Base-by-base conservation (phyloP, 148 eudicot species). In the Pouteria glomerata region DNA sequence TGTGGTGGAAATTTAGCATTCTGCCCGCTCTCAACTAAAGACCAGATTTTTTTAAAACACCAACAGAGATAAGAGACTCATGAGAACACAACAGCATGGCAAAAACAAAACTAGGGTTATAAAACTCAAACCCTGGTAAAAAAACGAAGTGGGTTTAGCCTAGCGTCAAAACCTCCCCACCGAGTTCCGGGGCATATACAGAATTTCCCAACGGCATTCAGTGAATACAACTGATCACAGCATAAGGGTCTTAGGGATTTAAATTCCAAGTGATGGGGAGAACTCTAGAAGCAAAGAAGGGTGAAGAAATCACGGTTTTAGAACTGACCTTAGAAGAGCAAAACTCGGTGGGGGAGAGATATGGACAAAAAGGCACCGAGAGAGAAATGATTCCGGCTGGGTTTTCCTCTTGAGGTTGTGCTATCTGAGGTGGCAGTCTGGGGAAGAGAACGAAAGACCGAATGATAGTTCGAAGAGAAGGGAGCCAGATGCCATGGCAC, bases 271-370 rank as follows among this genome's bases (percentile, higher is more conserved):
- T 16, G 64, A 21, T 10, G 26, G 14, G 52, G 5, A 41, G 8
- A 71, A 60, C 15, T 15, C 47, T 10, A 42, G 11, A 30, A 59
- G 44, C 1, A 31, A 15, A 72, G 61, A 45, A 42, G 6, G 18
- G 21, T 12, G n/a, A 48, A 47, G 27, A 8, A 41, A 30, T 27
- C 33, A 2, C 15, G 41, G 39, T 57, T 31, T 50, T 50, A 33
- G 31, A 48, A 61, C 68, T 47, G 58, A 61, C 57, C 75, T 72
- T 67, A 72, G 10, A 48, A 47, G 33, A 48, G 16, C 48, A n/a
- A 37, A 19, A 47, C 1, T 0, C 11, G 50, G 56, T 60, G 1
- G 34, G 24, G 12, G 35, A 48, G 8, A 66, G 15, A 48, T 29
- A 18, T 39, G 14, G 35, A 11, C 3, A 35, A 23, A 27, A 13